phyloP scores from a whole-genome alignment of 1,139 yeast genomes.

The Yueomyces sp. region DNA sequence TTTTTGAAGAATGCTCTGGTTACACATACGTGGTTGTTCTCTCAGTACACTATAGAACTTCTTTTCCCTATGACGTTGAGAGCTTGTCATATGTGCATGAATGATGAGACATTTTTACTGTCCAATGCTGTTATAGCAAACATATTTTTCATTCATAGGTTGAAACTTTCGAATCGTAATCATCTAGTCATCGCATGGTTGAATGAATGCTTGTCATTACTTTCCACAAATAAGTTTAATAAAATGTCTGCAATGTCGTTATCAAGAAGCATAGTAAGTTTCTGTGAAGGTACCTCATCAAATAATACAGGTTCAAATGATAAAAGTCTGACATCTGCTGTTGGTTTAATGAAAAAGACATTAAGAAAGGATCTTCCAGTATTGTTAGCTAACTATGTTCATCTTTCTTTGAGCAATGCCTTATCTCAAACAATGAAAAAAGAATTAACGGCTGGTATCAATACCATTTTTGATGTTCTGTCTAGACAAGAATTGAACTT shows the following conservation, averaged over 20 bases:
- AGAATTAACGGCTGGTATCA: slow-evolving; percentile 45
- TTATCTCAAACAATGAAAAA: slow-evolving; percentile 37
- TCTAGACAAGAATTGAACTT: slow-evolving; percentile 54
- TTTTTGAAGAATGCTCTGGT: slow-evolving; percentile 32
- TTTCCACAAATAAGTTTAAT: slow-evolving; percentile 24
- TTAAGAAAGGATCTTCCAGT: slow-evolving; percentile 54
- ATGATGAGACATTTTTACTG: slow-evolving; percentile 23
- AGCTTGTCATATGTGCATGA: slow-evolving; percentile 8
- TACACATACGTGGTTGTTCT: slow-evolving; percentile 44
- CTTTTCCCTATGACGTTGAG: slow-evolving; percentile 27
- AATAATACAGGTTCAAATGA: slow-evolving; percentile 8
- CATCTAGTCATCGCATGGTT: slow-evolving; percentile 47
- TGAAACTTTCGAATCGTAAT: slow-evolving; percentile 57
- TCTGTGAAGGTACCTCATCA: slow-evolving; percentile 52
- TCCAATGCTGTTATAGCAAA: slow-evolving; percentile 39
- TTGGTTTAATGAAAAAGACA: slow-evolving; percentile 42
- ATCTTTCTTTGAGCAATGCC: slow-evolving; percentile 37
- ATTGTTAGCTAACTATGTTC: slow-evolving; percentile 44
- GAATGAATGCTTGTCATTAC: slow-evolving; percentile 34
- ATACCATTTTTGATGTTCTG: slow-evolving; percentile 53
- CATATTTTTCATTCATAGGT: slow-evolving; percentile 55
- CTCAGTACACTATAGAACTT: slow-evolving; percentile 58
- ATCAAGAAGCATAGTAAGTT: slow-evolving; percentile 48
- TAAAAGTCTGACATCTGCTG: slow-evolving; percentile 39
- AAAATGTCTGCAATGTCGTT: slow-evolving; percentile 31